A percentile compares a stretch with the other conserved stretches of the same genome.
Conservation (phyloP, 2,329 filamentous ascomycete species). For the Periconia sp. region DNA sequence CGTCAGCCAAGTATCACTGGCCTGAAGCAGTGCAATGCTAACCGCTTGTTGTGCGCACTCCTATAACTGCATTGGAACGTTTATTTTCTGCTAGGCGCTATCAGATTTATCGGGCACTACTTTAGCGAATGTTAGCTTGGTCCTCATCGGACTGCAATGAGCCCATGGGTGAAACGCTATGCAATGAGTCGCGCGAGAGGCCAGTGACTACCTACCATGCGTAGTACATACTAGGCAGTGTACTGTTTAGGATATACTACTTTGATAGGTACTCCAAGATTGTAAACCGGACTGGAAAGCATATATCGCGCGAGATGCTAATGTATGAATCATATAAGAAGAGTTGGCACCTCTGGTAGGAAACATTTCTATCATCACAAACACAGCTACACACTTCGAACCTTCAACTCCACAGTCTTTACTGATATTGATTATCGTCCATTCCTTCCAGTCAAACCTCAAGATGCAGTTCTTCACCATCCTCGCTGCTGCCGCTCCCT, state of each 20-base stretch:
- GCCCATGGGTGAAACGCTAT: neutral
- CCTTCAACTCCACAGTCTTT: neutral
- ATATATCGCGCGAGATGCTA: neutral
- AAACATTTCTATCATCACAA: neutral
- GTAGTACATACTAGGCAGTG: neutral
- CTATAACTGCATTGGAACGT: neutral
- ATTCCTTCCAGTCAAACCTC: neutral
- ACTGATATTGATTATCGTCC: neutral
- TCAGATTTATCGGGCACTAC: neutral
- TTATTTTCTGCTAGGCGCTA: neutral
- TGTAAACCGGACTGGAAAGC: neutral
- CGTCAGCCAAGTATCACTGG: too few species aligned
- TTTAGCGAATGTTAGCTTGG: neutral
- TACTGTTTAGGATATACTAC: neutral
- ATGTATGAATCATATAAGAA: neutral
- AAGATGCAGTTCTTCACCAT: neutral
- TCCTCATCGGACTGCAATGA: neutral
- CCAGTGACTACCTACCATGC: neutral
- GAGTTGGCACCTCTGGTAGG: neutral
- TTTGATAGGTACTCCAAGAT: neutral
- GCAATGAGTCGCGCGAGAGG: neutral
- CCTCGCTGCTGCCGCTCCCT: neutral
- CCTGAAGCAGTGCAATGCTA: too few species aligned
- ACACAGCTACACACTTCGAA: neutral
- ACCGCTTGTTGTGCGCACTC: too few species aligned